Base-by-base conservation (phyloP, 768 basidiomycete species). In the Leucocoprinus leucothites region DNA sequence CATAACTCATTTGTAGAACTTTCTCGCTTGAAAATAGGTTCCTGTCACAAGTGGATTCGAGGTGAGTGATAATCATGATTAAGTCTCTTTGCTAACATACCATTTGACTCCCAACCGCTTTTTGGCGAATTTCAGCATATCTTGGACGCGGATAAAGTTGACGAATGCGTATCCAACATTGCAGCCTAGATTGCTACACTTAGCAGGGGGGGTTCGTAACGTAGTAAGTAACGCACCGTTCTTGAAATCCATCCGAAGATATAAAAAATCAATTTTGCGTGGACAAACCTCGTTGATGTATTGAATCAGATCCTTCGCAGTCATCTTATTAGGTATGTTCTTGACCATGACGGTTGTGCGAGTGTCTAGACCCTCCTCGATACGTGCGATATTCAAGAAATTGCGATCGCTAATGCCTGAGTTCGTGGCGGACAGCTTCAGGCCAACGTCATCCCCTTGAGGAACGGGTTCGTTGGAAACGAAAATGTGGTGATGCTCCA, bases 301-400 rank as follows among this genome's bases (percentile, higher is more conserved):
- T 36, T 70, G 69, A 56, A 85, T 74, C 62, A 91, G 65, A 59
- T 91, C 87, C 63, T 74, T 78, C 69, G 91, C 87, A 58, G 77
- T 86, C 88, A 91, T 90, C 69, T 94, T 93, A 71, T 94, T 95
- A 2, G 93, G 93, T 43, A 95, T 90, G 64, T 95, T 95, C 72
- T 94, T 92, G 58, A 91, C 84, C 89, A 91, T 92, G 46, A 92
- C 85, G 25, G 91, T 92, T 31, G 90, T 91, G 28, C 91, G 78
- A 34, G 86, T 91, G 61, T 93, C 91, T 56, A 77, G 68, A 3
- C 93, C 93, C 26, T 78, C 80, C 67, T 88, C 89, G 62, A 95
- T 94, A 56, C 77, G 77, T 41, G 73, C 76, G 11, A 93, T 68
- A 67, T 90, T 85, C 24, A 95, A 60, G 53, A 74, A 74, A 58